phyloP scores from a whole-genome alignment of 768 basidiomycete genomes.

The Dioszegia crocea region DNA sequence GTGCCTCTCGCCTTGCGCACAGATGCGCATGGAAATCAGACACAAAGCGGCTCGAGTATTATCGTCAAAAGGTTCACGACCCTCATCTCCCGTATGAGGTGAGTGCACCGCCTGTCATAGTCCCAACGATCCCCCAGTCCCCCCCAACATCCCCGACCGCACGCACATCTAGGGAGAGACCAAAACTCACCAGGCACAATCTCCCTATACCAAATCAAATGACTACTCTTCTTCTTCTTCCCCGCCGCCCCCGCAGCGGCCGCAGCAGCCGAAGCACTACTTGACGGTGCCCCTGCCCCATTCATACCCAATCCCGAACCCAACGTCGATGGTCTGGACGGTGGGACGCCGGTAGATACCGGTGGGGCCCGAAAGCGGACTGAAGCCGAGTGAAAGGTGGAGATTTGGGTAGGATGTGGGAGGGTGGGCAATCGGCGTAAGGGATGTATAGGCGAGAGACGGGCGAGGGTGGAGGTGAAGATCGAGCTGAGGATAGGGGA shows the following conservation, averaged over 20 bases:
- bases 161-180: no score
- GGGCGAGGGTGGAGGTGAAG: no score
- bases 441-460: no score
- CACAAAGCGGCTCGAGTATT: no score
- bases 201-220: conserved; percentile 49
- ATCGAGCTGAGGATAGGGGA: no score
- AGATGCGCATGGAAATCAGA: no score
- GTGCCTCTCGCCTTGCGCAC: no score
- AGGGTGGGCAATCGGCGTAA: background rate
- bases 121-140: no score
- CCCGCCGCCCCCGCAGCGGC: background rate
- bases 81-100: no score
- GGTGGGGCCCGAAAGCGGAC: background rate
- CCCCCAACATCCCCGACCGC: no score
- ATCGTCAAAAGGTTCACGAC: no score
- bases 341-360: background rate
- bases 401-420: background rate
- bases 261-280: background rate
- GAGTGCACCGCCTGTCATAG: no score
- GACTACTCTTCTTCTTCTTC: conserved; percentile 28
- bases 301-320: background rate
- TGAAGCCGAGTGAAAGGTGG: background rate
- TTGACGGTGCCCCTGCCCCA: background rate
- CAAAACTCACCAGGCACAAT: conserved; percentile 45
- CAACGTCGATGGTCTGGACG: background rate